These are phyloP conservation scores for Solanum chacoense DNA, from an alignment of 305 asterid species.

Conservation along the genomic window DNA sequence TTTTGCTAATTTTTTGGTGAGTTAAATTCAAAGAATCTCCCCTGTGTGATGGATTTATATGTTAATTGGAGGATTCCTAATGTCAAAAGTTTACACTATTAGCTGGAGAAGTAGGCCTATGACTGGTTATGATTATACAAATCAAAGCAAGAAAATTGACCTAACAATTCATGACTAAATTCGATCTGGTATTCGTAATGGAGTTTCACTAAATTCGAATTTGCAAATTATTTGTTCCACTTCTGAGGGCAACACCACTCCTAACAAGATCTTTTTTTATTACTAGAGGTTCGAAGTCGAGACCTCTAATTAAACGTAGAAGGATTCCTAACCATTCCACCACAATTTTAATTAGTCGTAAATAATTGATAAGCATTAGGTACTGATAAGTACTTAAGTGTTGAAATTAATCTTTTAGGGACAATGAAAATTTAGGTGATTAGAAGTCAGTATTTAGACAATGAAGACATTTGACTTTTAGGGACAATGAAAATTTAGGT, in stretches of 20 bases:
- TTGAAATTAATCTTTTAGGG: background rate
- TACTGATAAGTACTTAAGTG: background rate
- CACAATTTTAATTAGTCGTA: background rate
- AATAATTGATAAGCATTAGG: background rate
- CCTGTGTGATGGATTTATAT: background rate
- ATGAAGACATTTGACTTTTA: background rate
- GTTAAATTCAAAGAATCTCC: background rate
- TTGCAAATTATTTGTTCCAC: background rate
- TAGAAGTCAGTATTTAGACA: background rate
- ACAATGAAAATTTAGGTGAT: background rate
- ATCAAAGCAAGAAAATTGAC: background rate
- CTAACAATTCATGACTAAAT: background rate
- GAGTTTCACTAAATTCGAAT: background rate
- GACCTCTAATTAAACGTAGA: background rate
- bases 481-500: background rate
- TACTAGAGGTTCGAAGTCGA: fast-evolving
- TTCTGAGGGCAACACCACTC: background rate
- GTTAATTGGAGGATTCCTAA: background rate
- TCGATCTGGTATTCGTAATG: fast-evolving
- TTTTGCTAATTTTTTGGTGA: background rate
- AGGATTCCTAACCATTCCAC: fast-evolving
- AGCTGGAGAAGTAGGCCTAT: background rate
- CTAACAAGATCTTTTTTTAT: background rate
- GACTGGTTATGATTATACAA: background rate
- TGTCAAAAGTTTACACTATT: background rate